phyloP scores from a whole-genome alignment of 306 rosid genomes.

The Oemleria cerasiformis region DNA sequence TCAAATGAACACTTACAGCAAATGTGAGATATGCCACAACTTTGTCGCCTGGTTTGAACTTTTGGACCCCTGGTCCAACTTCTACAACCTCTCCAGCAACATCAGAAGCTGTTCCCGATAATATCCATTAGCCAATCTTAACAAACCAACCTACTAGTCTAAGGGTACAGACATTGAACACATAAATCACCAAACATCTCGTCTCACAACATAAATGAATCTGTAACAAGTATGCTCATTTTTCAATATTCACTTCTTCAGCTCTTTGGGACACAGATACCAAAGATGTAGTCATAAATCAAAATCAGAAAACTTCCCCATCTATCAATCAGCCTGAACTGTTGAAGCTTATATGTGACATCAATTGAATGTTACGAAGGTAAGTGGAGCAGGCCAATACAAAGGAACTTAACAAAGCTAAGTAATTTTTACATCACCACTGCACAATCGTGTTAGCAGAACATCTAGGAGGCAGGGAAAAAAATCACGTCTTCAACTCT shows the following conservation, averaged over 20 bases:
- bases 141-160: neutral
- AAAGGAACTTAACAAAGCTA: neutral
- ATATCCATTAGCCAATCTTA: neutral
- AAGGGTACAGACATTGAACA: neutral
- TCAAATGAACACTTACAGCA: constrained; percentile 32
- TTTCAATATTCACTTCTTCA: neutral
- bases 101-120: constrained; percentile 51
- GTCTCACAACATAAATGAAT: neutral
- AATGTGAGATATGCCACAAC: constrained; percentile 40
- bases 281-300: neutral
- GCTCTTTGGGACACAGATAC: neutral
- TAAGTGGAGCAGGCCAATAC: too few relatives aligned
- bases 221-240: neutral
- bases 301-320: neutral
- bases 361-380: neutral
- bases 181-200: neutral
- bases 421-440: neutral
- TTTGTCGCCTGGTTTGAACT: constrained; percentile 65
- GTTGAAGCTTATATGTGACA: neutral
- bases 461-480: neutral
- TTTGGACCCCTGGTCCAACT: constrained; percentile 53
- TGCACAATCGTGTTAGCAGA: neutral
- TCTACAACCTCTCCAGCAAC: constrained; percentile 62
- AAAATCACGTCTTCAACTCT: neutral
- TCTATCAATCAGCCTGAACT: neutral